phyloP scores from a whole-genome alignment of 805 yeast genomes.

The Starmerella floricola region DNA sequence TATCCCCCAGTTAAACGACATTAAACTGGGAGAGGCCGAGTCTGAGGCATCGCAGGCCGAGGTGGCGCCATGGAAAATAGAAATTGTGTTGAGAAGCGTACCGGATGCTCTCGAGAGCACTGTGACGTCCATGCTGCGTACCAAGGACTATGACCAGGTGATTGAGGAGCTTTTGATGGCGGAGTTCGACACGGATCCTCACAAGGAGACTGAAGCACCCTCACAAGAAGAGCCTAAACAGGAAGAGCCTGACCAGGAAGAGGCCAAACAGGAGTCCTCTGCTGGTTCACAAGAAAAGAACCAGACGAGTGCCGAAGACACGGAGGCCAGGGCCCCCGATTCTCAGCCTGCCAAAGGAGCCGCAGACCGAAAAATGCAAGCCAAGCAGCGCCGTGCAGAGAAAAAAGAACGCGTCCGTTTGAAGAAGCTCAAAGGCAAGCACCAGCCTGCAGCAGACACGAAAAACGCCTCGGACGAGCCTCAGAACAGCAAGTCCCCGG shows the following conservation, averaged over 20 bases:
- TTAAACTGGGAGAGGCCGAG: neutral
- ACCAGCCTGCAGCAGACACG: too few relatives aligned
- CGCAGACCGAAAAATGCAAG: neutral
- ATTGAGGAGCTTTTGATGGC: constrained; percentile 25
- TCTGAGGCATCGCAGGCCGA: constrained; percentile 1
- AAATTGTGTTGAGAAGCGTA: constrained; percentile 24
- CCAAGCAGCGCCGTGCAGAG: constrained; percentile 8
- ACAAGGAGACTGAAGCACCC: neutral
- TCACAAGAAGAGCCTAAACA: neutral
- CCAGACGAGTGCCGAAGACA: too few relatives aligned
- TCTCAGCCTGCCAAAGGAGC: neutral
- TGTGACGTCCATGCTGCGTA: constrained; percentile 9
- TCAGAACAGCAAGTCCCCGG: too few relatives aligned
- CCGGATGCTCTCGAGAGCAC: constrained; percentile 20
- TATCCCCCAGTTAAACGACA: constrained; percentile 1
- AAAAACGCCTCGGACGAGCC: too few relatives aligned
- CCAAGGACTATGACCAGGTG: constrained; percentile 23
- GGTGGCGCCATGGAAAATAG: constrained; percentile 26
- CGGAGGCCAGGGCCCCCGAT: neutral
- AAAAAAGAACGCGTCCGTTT: constrained; percentile 9
- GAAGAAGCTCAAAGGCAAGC: neutral
- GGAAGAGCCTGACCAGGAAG: neutral
- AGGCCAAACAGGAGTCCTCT: too few relatives aligned
- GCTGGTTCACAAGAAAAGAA: too few relatives aligned
- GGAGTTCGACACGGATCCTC: constrained; percentile 5